Evolutionary conservation across 2,329 filamentous ascomycete species (phyloP).

Genomic region (Aotearoamyces nothofagi): DNA sequence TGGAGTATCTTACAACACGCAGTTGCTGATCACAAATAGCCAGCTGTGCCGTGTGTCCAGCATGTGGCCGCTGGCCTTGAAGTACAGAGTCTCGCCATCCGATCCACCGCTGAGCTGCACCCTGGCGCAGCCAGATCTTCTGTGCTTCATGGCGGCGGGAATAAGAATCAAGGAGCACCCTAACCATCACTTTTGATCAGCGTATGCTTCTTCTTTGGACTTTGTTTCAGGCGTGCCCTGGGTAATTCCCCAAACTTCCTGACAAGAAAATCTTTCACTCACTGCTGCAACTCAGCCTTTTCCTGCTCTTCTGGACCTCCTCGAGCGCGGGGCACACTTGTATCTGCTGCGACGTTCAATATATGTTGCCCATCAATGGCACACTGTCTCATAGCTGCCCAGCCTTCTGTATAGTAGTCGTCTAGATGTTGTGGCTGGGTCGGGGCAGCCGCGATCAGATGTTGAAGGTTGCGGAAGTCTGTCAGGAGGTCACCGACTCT

Average conservation of each 20-base stretch:
- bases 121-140: constrained; percentile 48
- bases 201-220: too few species aligned
- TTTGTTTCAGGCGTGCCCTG: too few species aligned
- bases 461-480: constrained; percentile 47
- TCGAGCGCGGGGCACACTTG: constrained; percentile 34
- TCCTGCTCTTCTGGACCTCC: constrained; percentile 42
- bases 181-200: constrained; percentile 12
- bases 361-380: constrained; percentile 47
- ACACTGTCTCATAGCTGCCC: constrained; percentile 46
- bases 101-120: constrained; percentile 44
- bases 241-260: neutral
- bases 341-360: constrained; percentile 47
- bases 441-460: constrained; percentile 42
- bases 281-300: constrained; percentile 50
- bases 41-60: constrained; percentile 31
- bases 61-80: constrained; percentile 31
- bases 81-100: constrained; percentile 36
- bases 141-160: constrained; percentile 46
- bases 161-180: constrained; percentile 43
- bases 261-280: constrained; percentile 15
- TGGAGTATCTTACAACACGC: constrained; percentile 30
- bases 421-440: constrained; percentile 36
- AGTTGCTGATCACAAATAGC: constrained; percentile 40
- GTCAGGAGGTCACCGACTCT: constrained; percentile 46
- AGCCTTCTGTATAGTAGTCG: constrained; percentile 49